Percentiles rank a stretch among this genome's conserved stretches.
Conservation (phyloP, 305 asterid genomes). For the Lippia alba region DNA sequence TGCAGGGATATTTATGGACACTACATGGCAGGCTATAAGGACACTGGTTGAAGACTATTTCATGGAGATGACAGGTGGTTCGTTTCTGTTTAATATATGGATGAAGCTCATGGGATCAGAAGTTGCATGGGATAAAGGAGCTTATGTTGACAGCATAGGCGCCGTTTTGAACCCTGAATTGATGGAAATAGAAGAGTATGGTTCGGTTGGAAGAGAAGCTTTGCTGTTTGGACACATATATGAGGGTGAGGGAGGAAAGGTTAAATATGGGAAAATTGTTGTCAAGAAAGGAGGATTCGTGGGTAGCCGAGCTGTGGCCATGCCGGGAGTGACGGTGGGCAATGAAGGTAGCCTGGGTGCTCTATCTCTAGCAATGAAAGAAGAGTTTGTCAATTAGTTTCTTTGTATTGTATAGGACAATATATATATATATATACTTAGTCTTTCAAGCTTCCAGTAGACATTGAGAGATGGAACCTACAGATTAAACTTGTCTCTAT, state of each 20-base stretch:
- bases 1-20: slow-evolving; percentile 54
- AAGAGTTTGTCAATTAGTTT: slow-evolving; percentile 52
- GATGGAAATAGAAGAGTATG: slow-evolving; percentile 48
- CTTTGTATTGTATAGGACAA: not conserved
- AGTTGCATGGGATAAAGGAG: slow-evolving; percentile 52
- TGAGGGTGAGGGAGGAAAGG: slow-evolving; percentile 72
- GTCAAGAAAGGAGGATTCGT: slow-evolving; percentile 56
- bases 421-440: not conserved
- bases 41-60: slow-evolving; percentile 54
- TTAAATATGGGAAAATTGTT: slow-evolving; percentile 61
- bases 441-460: not conserved
- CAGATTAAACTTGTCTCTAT: not conserved
- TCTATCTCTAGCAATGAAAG: slow-evolving; percentile 73
- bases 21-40: slow-evolving; percentile 61
- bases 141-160: slow-evolving; percentile 54
- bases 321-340: slow-evolving; percentile 66
- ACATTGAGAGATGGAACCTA: slow-evolving; percentile 5
- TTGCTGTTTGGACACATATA: slow-evolving; percentile 73
- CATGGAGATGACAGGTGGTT: slow-evolving; percentile 54
- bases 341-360: slow-evolving; percentile 48
- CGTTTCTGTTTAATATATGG: slow-evolving; percentile 51
- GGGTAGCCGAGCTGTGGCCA: slow-evolving; percentile 64
- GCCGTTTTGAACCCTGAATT: slow-evolving; percentile 66
- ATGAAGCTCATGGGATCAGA: slow-evolving; percentile 62
- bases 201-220: slow-evolving; percentile 59